These are phyloP conservation scores for Syzygium syzygioides DNA, from an alignment of 441 rosid genomes.

Conservation along the genomic window DNA sequence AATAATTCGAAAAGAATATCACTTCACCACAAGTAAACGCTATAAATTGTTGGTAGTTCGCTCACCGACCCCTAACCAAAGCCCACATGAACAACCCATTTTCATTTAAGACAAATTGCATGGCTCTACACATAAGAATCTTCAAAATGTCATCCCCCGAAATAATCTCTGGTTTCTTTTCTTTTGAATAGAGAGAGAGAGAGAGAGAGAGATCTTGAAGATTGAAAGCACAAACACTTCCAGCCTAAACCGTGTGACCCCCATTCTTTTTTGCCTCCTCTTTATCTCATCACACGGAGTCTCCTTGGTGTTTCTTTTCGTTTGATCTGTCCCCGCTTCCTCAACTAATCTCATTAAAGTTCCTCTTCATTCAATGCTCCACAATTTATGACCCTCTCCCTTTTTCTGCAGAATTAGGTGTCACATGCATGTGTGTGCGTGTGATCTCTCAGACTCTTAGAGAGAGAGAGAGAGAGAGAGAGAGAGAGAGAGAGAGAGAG, in stretches of 20 bases:
- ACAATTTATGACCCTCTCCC: constrained; percentile 24
- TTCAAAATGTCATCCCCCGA: not conserved
- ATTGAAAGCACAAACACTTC: not conserved
- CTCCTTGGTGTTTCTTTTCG: not conserved
- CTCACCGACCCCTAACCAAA: constrained; percentile 8
- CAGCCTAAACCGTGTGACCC: not conserved
- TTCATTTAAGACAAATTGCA: constrained; percentile 2
- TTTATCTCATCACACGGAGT: not conserved
- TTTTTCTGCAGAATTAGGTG: constrained; percentile 45
- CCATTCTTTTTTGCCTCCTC: not conserved
- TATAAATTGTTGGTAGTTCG: constrained; percentile 10
- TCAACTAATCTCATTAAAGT: constrained; percentile 79
- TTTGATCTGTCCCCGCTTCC: constrained; percentile 17
- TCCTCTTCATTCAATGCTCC: constrained; percentile 35
- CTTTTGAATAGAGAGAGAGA: no score
- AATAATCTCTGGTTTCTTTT: not conserved
- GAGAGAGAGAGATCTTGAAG: not conserved
- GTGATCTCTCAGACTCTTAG: not conserved
- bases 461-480: constrained; percentile 1
- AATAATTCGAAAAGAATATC: not conserved
- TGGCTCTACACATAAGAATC: not conserved
- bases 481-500: not conserved
- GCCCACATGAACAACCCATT: not conserved
- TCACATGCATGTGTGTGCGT: not conserved
- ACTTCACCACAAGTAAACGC: not conserved